These are phyloP conservation scores for Colletotrichum tofieldiae DNA, from an alignment of 2,329 filamentous ascomycete species.

Conservation along the genomic window DNA sequence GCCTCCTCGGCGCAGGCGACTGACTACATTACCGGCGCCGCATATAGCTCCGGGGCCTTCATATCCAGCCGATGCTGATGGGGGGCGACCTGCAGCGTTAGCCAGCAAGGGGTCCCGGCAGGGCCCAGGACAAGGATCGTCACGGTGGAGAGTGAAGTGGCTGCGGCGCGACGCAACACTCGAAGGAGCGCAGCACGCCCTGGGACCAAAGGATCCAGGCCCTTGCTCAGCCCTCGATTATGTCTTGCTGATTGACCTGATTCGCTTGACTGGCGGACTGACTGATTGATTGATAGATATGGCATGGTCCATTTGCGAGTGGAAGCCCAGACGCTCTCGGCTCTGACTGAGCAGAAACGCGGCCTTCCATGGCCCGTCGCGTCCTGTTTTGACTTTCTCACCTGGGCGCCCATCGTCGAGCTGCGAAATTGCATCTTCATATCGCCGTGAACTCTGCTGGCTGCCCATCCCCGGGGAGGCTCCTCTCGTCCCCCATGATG, in stretches of 20 bases:
- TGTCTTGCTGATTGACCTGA: conserved; percentile 31
- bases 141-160: background rate
- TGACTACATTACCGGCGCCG: background rate
- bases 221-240: conserved; percentile 7
- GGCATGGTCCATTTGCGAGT: conserved; percentile 23
- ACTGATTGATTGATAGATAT: conserved; percentile 20
- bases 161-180: background rate
- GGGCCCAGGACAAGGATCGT: conserved; percentile 15
- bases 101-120: conserved; percentile 8
- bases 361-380: background rate
- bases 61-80: background rate
- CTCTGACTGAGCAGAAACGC: background rate
- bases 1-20: background rate
- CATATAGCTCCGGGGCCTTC: background rate
- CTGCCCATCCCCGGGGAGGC: background rate
- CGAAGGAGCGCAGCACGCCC: conserved; percentile 2
- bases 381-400: conserved; percentile 13
- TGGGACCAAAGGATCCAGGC: conserved; percentile 26
- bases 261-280: background rate
- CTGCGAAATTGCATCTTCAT: conserved; percentile 9
- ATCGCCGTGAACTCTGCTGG: conserved; percentile 14
- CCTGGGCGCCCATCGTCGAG: background rate
- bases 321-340: background rate
- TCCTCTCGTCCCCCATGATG: background rate
- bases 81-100: conserved; percentile 11